Base-by-base conservation (phyloP, 305 asterid genomes). In the Solanum hybrid region DNA sequence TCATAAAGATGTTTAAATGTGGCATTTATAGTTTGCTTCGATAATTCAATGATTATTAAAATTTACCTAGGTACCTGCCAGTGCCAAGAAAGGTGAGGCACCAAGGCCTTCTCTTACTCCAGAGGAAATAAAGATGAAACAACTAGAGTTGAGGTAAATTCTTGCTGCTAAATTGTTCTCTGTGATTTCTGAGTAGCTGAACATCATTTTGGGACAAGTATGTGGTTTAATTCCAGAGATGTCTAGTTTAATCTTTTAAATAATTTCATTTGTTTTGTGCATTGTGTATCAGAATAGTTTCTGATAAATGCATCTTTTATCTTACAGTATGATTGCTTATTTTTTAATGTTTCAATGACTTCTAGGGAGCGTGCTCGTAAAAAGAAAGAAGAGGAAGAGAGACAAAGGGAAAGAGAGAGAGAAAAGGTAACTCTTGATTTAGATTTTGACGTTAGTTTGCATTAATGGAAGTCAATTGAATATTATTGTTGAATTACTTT, bases 301-400 rank as follows among this genome's bases (percentile, higher is more conserved):
- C 13, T 42, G 69, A 29, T 3, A 77, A 82, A 14, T 40, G 14
- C 86, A 24, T 26, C 86, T 40, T 40, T 80, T 80, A 80, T 20
- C 69, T 80, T 80, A 40, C 69, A 40, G 69, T 40, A 12, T 38
- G 86, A 27, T 38, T 38, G 69, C n/a, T 40, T 20, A 14, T 26
- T 27, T 14, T 81, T 81, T 27, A 7, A 26, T 29, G 35, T 82
- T 42, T 17, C 13, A 75, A 31, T 75, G 80, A 31, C 38, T 75
- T 75, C 6, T 31, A 75, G 37, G 96, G 99, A 96, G 92, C 94
- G 98, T 87, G 99, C 99, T 90, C 98, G 98, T 87, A 96, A 95
- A 93, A 96, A 97, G 98, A 97, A 97, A 92, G 99, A 97, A 93
- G 99, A 96, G 95, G 99, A 96, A 94, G 99, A 97, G 89, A 96